A percentile compares a stretch with the other conserved stretches of the same genome.
Conservation (phyloP, 2,329 filamentous ascomycete species). For the Rhinocladiella mackenziei region DNA sequence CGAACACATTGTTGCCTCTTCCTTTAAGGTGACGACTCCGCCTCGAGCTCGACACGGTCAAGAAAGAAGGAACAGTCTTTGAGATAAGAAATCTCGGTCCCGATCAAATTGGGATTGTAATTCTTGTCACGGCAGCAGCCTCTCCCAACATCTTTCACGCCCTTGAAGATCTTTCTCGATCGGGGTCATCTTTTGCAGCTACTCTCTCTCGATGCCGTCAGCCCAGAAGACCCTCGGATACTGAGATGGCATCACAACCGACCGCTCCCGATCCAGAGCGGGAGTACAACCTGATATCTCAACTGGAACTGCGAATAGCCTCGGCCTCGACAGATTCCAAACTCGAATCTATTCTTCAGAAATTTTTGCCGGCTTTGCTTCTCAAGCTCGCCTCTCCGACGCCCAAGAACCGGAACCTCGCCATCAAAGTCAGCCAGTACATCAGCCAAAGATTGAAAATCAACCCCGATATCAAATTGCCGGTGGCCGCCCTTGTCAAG, state of each 20-base stretch:
- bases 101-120: too few species aligned
- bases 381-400: slow-evolving; percentile 82
- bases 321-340: slow-evolving; percentile 80
- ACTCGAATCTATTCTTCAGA: slow-evolving; percentile 70
- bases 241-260: too few species aligned
- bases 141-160: too few species aligned
- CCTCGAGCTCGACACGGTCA: not conserved
- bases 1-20: slow-evolving; percentile 17
- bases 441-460: slow-evolving; percentile 62
- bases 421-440: slow-evolving; percentile 68
- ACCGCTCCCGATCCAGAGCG: slow-evolving; percentile 52
- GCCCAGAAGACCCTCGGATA: too few species aligned
- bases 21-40: not conserved
- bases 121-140: too few species aligned
- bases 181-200: too few species aligned
- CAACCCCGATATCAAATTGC: slow-evolving; percentile 65
- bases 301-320: slow-evolving; percentile 78
- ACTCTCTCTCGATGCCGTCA: too few species aligned
- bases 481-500: slow-evolving; percentile 75
- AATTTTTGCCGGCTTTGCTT: slow-evolving; percentile 75
- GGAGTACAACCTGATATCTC: slow-evolving; percentile 77
- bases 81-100: too few species aligned
- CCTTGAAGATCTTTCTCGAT: too few species aligned
- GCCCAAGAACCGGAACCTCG: slow-evolving; percentile 73
- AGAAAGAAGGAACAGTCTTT: not conserved